Percentiles rank a stretch among this genome's conserved stretches.
Conservation (phyloP, 1,139 yeast species). For the Starmera stellimalicola region DNA sequence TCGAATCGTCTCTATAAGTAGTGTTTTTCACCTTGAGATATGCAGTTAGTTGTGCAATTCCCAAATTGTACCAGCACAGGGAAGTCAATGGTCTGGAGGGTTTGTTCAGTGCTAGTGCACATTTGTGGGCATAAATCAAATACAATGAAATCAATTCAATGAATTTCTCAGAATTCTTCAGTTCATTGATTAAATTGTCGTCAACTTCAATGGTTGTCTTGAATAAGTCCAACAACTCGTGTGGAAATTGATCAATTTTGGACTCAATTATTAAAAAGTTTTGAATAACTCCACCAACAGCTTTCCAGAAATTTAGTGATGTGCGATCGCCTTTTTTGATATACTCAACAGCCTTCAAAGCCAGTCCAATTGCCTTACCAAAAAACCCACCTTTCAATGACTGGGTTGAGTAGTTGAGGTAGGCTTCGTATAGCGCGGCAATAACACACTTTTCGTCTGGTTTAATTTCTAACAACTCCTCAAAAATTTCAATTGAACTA, state of each 20-base stretch:
- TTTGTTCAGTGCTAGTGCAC: conserved; percentile 16
- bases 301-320: conserved; percentile 44
- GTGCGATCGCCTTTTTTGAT: conserved; percentile 19
- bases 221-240: conserved; percentile 32
- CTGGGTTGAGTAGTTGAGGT: conserved; percentile 43
- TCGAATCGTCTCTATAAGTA: conserved; percentile 36
- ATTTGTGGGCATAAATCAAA: conserved; percentile 12
- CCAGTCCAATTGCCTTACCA: conserved; percentile 48
- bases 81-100: conserved; percentile 46
- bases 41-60: conserved; percentile 50
- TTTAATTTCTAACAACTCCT: conserved; percentile 31
- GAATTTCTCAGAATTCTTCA: conserved; percentile 5
- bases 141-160: conserved; percentile 13
- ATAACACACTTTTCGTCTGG: conserved; percentile 51
- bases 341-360: conserved; percentile 31
- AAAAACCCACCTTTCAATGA: conserved; percentile 54
- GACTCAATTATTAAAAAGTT: conserved; percentile 38
- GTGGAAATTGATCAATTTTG: conserved; percentile 33
- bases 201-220: conserved; percentile 12
- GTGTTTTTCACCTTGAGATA: conserved; percentile 27
- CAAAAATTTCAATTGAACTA: conserved; percentile 32
- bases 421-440: conserved; percentile 47
- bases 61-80: conserved; percentile 59
- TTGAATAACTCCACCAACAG: conserved; percentile 36
- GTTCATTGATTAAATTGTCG: conserved; percentile 6